Percentiles rank a stretch among this genome's conserved stretches.
These are phyloP conservation scores for Rubroboletus pulcherrimus DNA, from an alignment of 768 basidiomycete genomes.

Conservation along the genomic window DNA sequence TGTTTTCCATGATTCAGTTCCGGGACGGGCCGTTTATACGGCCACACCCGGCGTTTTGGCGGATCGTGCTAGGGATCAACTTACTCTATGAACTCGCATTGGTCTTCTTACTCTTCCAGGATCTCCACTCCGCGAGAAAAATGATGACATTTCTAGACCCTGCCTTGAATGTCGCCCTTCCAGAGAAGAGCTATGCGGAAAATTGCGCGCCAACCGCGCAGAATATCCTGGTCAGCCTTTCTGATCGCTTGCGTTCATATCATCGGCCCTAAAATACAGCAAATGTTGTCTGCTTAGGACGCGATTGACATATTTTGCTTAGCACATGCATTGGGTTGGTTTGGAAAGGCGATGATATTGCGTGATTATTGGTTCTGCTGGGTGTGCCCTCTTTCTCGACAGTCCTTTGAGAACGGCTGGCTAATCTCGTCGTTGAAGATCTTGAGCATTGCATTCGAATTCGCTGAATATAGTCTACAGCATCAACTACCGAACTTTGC, in stretches of 20 bases:
- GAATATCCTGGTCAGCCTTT: conserved; percentile 61
- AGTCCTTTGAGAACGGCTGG: background rate
- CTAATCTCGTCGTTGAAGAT: conserved; percentile 47
- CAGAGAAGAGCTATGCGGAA: conserved; percentile 85
- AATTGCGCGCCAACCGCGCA: conserved; percentile 61
- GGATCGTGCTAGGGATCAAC: conserved; percentile 74
- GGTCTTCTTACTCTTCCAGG: conserved; percentile 85
- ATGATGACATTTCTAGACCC: conserved; percentile 83
- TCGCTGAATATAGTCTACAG: conserved; percentile 84
- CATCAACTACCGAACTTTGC: conserved; percentile 87
- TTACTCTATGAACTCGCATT: conserved; percentile 78
- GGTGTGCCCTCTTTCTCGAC: conserved; percentile 41
- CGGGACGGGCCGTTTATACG: conserved; percentile 87
- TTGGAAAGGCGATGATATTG: conserved; percentile 85
- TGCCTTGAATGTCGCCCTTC: conserved; percentile 63
- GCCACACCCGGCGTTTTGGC: conserved; percentile 86
- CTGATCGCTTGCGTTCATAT: background rate
- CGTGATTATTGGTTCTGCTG: conserved; percentile 95
- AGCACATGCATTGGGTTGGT: conserved; percentile 85
- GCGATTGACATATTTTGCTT: conserved; percentile 85
- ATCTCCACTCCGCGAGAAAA: conserved; percentile 66
- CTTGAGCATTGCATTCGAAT: conserved; percentile 80
- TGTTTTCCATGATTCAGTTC: conserved; percentile 85
- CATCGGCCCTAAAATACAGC: background rate
- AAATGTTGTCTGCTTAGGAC: conserved; percentile 40